phyloP scores from a whole-genome alignment of 208 protist species.

The Angomonas ambiguus region DNA sequence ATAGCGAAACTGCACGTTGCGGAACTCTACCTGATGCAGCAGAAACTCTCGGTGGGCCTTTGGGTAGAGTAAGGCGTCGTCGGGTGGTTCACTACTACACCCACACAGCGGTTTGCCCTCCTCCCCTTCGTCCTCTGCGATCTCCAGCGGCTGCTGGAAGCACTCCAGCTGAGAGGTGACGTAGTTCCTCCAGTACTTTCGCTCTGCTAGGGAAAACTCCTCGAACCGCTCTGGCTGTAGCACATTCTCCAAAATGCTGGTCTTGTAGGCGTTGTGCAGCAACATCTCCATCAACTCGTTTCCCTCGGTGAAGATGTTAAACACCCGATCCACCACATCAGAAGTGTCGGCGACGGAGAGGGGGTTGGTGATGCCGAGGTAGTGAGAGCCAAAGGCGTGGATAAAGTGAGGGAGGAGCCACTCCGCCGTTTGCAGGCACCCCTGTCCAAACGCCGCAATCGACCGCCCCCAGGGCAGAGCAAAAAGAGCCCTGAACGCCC shows the following conservation, averaged over 20 bases:
- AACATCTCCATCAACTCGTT: constrained; percentile 43
- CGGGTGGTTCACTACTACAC: no score
- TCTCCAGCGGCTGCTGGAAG: background rate
- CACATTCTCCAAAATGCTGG: constrained; percentile 52
- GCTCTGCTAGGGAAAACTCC: constrained; percentile 23
- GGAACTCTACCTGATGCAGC: constrained; percentile 19
- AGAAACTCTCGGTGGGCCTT: constrained; percentile 21
- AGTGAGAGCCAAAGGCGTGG: background rate
- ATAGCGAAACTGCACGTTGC: constrained; percentile 23
- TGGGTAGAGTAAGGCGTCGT: background rate
- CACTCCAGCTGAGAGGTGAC: background rate
- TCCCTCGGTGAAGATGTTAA: constrained; percentile 33
- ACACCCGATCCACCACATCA: constrained; percentile 25
- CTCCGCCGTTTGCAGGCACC: background rate
- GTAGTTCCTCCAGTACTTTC: constrained; percentile 24
- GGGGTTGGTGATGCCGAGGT: background rate
- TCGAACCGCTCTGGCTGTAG: constrained; percentile 48
- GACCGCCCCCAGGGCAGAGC: constrained; percentile 5
- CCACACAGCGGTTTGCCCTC: background rate
- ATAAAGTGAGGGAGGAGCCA: background rate
- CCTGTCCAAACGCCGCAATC: background rate
- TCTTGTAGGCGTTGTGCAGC: constrained; percentile 68
- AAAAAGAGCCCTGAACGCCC: constrained; percentile 2
- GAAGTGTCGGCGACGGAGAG: background rate
- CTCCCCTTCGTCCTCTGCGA: background rate